Percentiles rank a stretch among this genome's conserved stretches.
Conservation (phyloP, 2,329 filamentous ascomycete genomes). For the Drechslera avenae region DNA sequence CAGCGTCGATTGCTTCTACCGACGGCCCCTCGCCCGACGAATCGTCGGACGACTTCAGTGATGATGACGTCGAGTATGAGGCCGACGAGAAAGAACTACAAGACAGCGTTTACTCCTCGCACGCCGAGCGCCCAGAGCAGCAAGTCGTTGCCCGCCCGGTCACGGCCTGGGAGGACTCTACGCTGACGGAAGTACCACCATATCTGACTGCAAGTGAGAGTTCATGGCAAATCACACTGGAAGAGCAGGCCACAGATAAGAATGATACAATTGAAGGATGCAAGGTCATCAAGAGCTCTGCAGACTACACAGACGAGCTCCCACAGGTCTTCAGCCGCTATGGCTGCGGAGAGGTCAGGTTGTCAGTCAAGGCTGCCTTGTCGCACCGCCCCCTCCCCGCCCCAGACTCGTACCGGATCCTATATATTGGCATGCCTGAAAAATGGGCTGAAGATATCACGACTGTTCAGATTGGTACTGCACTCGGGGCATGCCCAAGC, state of each 20-base stretch:
- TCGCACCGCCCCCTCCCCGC: slow-evolving; percentile 31
- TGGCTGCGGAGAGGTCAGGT: slow-evolving; percentile 31
- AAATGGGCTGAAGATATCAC: slow-evolving; percentile 41
- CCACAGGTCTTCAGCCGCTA: slow-evolving; percentile 36
- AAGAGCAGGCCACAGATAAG: slow-evolving; percentile 27
- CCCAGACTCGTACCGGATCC: slow-evolving; percentile 38
- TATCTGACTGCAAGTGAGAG: slow-evolving; percentile 31
- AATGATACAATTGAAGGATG: slow-evolving; percentile 22
- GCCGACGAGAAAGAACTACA: slow-evolving; percentile 25
- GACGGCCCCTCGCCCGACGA: slow-evolving; percentile 43
- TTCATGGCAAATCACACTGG: slow-evolving; percentile 28
- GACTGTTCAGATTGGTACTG: slow-evolving; percentile 37
- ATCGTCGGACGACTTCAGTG: slow-evolving; percentile 35
- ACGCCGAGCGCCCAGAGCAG: slow-evolving; percentile 19
- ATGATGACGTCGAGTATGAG: slow-evolving; percentile 40
- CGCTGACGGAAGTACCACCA: slow-evolving; percentile 35
- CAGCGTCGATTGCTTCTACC: slow-evolving; percentile 45
- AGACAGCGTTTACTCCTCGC: slow-evolving; percentile 28
- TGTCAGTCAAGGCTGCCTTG: slow-evolving; percentile 38
- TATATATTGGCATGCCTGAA: slow-evolving; percentile 40
- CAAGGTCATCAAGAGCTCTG: slow-evolving; percentile 31
- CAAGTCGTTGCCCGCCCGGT: slow-evolving; percentile 24
- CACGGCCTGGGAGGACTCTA: slow-evolving; percentile 34
- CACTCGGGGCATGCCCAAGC: slow-evolving; percentile 38
- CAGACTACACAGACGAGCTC: slow-evolving; percentile 26